Evolutionary conservation across 768 basidiomycete species (phyloP), one percentile per base, ranked within the genome.

Genomic region (Candolleomyces eurysporus): DNA sequence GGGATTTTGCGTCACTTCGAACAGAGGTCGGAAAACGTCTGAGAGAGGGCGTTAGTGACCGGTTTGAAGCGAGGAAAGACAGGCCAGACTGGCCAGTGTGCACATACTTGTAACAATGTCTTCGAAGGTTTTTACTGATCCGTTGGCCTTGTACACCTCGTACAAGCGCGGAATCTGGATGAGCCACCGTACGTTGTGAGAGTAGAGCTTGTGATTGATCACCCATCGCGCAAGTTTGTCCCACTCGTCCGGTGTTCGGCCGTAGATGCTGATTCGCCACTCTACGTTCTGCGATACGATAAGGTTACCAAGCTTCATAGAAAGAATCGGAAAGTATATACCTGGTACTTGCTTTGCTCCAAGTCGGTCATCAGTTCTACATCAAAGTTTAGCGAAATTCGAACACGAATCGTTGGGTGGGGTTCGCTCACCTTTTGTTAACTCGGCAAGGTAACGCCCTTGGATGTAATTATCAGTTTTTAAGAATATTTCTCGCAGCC

Each of bases 211-310:
- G 79, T 98, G 85, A 70, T 91, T 83, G 71, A 97, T 86, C 60
- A 99, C 88, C 97, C 97, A 99, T 79, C 89, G 91, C 17, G 97
- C 97, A 6, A 99, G 80, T 69, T 98, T 98, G 79, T 98, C 97
- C 97, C 97, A 99, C 76, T 99, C 97, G 61, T 86, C 81, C 11
- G 73, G 65, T 2, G 81, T 83, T 60, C 94, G 85, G 3, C 96
- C 97, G 66, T 98, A 99, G 63, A 99, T 92, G 64, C 94, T 96
- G 60, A 98, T 83, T 5, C 97, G 87, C 94, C 97, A 99, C 77
- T 99, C 97, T 63, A 92, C 94, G 66, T 96, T 95, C 90, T 94
- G 65, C 45, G 49, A 26, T 50, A 19, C 17, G 26, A 10, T 46
- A 13, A 49, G 11, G 21, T n/a, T 54, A 30, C 90, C 94, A 65